Percentiles rank a stretch among this genome's conserved stretches.
Conservation (phyloP, 2,329 filamentous ascomycete genomes). For the Xylaria digitata region DNA sequence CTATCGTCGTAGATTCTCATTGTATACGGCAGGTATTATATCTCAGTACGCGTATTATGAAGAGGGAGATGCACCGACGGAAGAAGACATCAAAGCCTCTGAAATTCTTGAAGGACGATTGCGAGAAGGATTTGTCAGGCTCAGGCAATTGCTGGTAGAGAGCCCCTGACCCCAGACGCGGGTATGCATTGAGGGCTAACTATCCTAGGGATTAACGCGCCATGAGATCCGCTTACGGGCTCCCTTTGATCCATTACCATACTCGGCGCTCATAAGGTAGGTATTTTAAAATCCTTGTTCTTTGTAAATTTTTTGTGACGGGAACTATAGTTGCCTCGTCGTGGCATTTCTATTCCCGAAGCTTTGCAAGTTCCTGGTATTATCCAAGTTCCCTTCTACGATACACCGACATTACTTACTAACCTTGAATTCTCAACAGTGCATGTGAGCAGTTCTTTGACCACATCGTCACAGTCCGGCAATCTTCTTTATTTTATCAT, state of each 20-base stretch:
- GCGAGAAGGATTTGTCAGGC: conserved; percentile 69
- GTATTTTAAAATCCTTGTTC: not conserved
- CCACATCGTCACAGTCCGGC: conserved; percentile 67
- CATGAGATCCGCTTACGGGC: conserved; percentile 69
- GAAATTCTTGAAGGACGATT: conserved; percentile 69
- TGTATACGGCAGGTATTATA: conserved; percentile 55
- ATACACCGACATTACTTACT: conserved; percentile 1
- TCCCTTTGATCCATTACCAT: conserved; percentile 67
- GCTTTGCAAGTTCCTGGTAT: not conserved
- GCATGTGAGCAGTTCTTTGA: conserved; percentile 68
- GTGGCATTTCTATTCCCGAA: not conserved
- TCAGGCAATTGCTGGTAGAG: conserved; percentile 64
- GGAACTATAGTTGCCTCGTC: not conserved
- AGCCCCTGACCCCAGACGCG: not conserved
- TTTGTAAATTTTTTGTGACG: not conserved
- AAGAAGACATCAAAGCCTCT: conserved; percentile 63
- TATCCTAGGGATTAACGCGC: conserved; percentile 60
- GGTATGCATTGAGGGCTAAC: conserved; percentile 24
- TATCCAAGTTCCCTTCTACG: not conserved
- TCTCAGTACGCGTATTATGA: conserved; percentile 70
- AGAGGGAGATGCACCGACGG: conserved; percentile 62
- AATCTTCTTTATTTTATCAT: conserved; percentile 68
- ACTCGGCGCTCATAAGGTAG: conserved; percentile 65
- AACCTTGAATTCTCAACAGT: conserved; percentile 3
- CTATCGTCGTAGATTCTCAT: conserved; percentile 9